Conservation (phyloP, 805 yeast genomes). For the Barnettozyma sucrosica region DNA sequence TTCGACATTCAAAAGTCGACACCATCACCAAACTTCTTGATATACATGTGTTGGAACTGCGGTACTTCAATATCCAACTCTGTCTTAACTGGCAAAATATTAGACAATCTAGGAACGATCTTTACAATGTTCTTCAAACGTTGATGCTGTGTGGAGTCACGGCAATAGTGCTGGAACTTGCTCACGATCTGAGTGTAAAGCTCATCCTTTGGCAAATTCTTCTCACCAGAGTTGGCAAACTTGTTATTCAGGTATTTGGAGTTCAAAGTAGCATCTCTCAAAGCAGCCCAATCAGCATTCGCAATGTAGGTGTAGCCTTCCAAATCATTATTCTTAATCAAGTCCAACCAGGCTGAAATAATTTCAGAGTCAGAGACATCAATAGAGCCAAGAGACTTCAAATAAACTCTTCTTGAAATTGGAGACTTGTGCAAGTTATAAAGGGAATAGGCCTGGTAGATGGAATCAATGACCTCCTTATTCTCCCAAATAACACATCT, state of each 20-base stretch:
- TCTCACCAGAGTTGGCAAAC: not conserved
- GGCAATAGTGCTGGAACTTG: constrained; percentile 22
- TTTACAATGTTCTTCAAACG: constrained; percentile 7
- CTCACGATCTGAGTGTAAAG: constrained; percentile 20
- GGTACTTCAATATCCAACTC: constrained; percentile 6
- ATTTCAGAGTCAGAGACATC: constrained; percentile 46
- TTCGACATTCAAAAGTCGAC: not conserved
- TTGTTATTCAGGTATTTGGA: constrained; percentile 7
- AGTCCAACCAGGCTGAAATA: constrained; percentile 48
- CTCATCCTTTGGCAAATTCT: constrained; percentile 12
- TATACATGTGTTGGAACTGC: constrained; percentile 1
- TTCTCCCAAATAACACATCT: constrained; percentile 65
- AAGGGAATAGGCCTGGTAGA: constrained; percentile 52
- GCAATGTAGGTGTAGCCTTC: constrained; percentile 60
- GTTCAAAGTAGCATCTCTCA: constrained; percentile 62
- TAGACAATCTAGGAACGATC: constrained; percentile 6
- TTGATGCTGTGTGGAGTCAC: constrained; percentile 18
- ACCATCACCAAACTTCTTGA: not conserved
- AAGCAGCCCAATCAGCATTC: constrained; percentile 79
- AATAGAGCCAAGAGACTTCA: constrained; percentile 68
- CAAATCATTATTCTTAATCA: constrained; percentile 43
- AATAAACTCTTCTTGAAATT: constrained; percentile 64
- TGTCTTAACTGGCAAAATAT: constrained; percentile 2
- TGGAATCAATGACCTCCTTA: constrained; percentile 55
- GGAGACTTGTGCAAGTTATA: constrained; percentile 56